Evolutionary conservation across 495 filamentous ascomycete species (phyloP).

Genomic region (Talaromyces trachyspermus): DNA sequence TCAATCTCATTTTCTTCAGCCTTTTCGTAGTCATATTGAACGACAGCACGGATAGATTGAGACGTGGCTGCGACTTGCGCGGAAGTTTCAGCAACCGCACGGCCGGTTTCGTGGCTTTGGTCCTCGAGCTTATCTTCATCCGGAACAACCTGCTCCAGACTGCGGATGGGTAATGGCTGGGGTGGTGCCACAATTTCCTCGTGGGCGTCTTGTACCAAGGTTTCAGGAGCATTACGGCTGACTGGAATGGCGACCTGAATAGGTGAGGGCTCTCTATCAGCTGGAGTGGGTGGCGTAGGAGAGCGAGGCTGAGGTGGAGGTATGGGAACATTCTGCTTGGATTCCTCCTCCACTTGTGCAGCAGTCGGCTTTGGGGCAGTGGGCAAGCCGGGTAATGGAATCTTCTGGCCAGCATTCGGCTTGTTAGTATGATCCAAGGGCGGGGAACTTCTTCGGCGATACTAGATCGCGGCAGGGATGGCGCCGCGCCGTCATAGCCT

Average conservation of each 20-base stretch:
- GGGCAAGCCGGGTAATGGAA: slow-evolving; percentile 71
- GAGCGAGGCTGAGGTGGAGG: slow-evolving; percentile 55
- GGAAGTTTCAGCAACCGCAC: slow-evolving; percentile 52
- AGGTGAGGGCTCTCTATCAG: slow-evolving; percentile 55
- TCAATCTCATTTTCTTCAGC: slow-evolving; percentile 95
- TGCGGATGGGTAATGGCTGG: slow-evolving; percentile 47
- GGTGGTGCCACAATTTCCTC: slow-evolving; percentile 43
- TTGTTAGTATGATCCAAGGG: slow-evolving; percentile 54
- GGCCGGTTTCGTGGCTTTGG: slow-evolving; percentile 57
- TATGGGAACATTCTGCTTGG: slow-evolving; percentile 34
- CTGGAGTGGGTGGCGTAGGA: slow-evolving; percentile 52
- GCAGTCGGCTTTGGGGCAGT: slow-evolving; percentile 43
- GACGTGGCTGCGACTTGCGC: slow-evolving; percentile 19
- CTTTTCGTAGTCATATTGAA: slow-evolving; percentile 95
- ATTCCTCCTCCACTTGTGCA: slow-evolving; percentile 41
- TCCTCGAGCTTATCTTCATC: slow-evolving; percentile 57
- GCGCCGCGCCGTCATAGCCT: slow-evolving; percentile 43
- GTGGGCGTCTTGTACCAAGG: slow-evolving; percentile 42
- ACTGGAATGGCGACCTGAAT: slow-evolving; percentile 86
- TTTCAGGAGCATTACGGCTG: slow-evolving; percentile 49
- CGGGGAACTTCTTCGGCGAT: not conserved
- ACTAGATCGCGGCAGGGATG: slow-evolving; percentile 43
- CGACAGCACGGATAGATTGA: slow-evolving; percentile 60
- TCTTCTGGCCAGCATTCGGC: slow-evolving; percentile 48
- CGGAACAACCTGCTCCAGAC: slow-evolving; percentile 52